These are phyloP conservation scores for Cutaneotrichosporon sp. DNA, from an alignment of 1,284 basidiomycete genomes.

Conservation along the genomic window DNA sequence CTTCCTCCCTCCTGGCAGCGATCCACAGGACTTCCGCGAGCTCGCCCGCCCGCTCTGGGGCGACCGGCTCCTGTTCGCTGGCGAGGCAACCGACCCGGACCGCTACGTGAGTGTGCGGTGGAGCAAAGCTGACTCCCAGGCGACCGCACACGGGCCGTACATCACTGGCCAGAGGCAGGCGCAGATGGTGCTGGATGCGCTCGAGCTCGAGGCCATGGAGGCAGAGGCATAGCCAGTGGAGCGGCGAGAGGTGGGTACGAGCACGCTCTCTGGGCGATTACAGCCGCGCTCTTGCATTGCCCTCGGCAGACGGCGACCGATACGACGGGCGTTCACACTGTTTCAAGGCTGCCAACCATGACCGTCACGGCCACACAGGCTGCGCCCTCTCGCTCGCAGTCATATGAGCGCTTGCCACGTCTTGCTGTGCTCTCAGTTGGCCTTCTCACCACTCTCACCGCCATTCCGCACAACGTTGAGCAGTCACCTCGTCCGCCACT, in stretches of 20 bases:
- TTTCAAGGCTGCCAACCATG: too few relatives aligned
- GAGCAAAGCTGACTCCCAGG: background rate
- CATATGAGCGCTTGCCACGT: too few relatives aligned
- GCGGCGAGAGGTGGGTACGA: background rate
- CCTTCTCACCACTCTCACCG: too few relatives aligned
- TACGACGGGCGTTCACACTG: too few relatives aligned
- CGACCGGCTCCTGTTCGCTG: slow-evolving; percentile 3
- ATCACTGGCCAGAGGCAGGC: slow-evolving; percentile 1
- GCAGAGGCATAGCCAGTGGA: background rate
- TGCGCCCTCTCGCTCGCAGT: too few relatives aligned
- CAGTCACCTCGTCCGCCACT: too few relatives aligned
- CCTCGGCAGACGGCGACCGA: too few relatives aligned
- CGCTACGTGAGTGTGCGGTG: background rate
- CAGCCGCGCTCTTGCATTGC: background rate
- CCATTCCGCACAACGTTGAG: too few relatives aligned
- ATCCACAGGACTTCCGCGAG: slow-evolving; percentile 6
- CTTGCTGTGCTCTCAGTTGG: too few relatives aligned
- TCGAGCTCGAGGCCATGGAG: background rate
- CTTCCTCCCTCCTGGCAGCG: background rate
- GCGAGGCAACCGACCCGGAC: slow-evolving; percentile 4
- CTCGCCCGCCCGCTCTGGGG: background rate
- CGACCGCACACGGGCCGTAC: background rate
- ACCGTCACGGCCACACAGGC: too few relatives aligned
- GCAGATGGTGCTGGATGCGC: background rate
- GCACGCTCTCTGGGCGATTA: too few relatives aligned